Conservation (phyloP, 306 rosid genomes). For the Spatholobus suberectus region DNA sequence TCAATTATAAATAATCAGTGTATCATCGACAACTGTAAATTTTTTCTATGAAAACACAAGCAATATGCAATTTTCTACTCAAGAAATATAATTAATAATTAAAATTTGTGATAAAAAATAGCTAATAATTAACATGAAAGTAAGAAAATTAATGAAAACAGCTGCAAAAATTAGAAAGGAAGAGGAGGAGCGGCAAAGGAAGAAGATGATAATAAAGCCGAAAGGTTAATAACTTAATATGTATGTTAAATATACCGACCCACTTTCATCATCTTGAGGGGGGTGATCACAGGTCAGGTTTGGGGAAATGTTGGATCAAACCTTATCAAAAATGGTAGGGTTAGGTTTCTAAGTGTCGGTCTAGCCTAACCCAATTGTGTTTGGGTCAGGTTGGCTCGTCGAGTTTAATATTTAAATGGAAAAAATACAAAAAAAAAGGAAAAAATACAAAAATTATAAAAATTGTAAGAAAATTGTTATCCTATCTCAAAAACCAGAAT, state of each 20-base stretch:
- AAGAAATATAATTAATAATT: neutral
- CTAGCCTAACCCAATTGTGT: neutral
- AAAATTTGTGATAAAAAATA: neutral
- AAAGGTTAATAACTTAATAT: neutral
- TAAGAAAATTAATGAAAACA: conserved; percentile 9
- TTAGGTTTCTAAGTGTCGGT: neutral
- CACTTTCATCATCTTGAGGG: conserved; percentile 5
- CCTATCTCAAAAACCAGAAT: neutral
- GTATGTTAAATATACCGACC: neutral
- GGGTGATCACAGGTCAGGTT: neutral
- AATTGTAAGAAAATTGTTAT: neutral
- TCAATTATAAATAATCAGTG: conserved; percentile 2
- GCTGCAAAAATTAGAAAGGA: neutral
- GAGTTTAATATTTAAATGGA: neutral
- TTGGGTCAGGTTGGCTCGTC: neutral
- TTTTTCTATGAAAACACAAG: conserved; percentile 31
- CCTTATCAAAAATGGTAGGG: neutral
- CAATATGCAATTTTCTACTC: conserved; percentile 16
- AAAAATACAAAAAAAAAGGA: no score
- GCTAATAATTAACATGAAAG: conserved; percentile 1
- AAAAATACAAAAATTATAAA: no score
- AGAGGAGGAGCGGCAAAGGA: neutral
- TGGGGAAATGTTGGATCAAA: neutral
- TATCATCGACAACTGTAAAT: conserved; percentile 3
- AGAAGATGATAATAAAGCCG: neutral